Percentiles rank a stretch among this genome's conserved stretches.
phyloP scores from a whole-genome alignment of 306 rosid genomes.

The Purshia tridentata region DNA sequence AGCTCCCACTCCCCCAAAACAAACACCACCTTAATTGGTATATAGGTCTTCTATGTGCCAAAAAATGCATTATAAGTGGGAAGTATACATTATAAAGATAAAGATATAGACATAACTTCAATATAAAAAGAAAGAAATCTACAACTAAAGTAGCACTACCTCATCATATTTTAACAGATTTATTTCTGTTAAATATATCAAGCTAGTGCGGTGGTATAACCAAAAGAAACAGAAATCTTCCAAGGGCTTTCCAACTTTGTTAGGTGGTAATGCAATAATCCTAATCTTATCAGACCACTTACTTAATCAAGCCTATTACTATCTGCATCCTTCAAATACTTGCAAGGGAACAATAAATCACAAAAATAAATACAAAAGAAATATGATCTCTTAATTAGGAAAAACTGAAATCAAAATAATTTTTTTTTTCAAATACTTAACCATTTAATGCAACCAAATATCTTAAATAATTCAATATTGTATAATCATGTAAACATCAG shows the following conservation, averaged over 20 bases:
- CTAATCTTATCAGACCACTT: neutral
- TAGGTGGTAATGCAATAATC: neutral
- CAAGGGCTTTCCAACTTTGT: neutral
- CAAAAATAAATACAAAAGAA: too few relatives aligned
- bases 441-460: too few relatives aligned
- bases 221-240: neutral
- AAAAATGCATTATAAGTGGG: too few relatives aligned
- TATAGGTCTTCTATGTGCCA: neutral
- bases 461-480: too few relatives aligned
- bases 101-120: too few relatives aligned
- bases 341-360: too few relatives aligned
- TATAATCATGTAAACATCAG: neutral
- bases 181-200: too few relatives aligned
- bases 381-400: neutral
- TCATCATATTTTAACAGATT: too few relatives aligned
- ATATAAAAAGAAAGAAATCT: too few relatives aligned
- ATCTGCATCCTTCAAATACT: neutral
- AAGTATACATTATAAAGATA: too few relatives aligned
- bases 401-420: neutral
- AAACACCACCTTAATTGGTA: neutral
- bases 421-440: neutral
- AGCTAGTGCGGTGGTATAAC: neutral
- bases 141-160: too few relatives aligned
- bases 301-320: neutral
- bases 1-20: too few relatives aligned